These are phyloP conservation scores for Auxenochlorella pyrenoidosa DNA, from an alignment of 139 green algal genomes.

Conservation along the genomic window DNA sequence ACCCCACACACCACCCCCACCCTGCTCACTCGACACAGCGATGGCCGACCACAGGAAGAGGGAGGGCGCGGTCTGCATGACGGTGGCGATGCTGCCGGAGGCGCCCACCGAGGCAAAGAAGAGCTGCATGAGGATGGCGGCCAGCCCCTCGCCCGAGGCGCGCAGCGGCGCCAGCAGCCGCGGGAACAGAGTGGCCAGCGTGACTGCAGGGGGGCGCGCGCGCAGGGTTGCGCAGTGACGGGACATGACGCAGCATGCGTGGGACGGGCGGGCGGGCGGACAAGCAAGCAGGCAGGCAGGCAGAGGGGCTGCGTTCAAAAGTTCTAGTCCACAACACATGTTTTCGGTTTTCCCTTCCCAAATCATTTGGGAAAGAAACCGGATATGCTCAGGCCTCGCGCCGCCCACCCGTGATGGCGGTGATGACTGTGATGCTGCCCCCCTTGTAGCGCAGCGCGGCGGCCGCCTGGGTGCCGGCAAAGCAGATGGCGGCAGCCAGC, in stretches of 20 bases:
- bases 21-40: constrained; percentile 57
- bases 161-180: constrained; percentile 61
- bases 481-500: constrained; percentile 48
- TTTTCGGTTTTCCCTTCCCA: too few relatives aligned
- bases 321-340: too few relatives aligned
- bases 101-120: constrained; percentile 94
- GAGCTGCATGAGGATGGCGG: constrained; percentile 88
- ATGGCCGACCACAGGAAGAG: constrained; percentile 90
- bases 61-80: constrained; percentile 80
- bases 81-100: constrained; percentile 74
- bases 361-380: too few relatives aligned
- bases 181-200: constrained; percentile 71
- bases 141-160: constrained; percentile 76
- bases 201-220: constrained; percentile 45
- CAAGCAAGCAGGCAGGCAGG: neutral
- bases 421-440: constrained; percentile 74
- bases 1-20: too few relatives aligned
- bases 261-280: too few relatives aligned
- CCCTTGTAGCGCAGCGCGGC: constrained; percentile 38
- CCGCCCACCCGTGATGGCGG: constrained; percentile 58
- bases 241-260: too few relatives aligned
- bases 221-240: too few relatives aligned
- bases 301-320: too few relatives aligned
- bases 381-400: neutral
- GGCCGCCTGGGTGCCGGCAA: constrained; percentile 26